Evolutionary conservation across 2,329 filamentous ascomycete genomes (phyloP), one percentile per base, ranked within the genome.

Genomic region (Macrophomina pseudophaseolina): DNA sequence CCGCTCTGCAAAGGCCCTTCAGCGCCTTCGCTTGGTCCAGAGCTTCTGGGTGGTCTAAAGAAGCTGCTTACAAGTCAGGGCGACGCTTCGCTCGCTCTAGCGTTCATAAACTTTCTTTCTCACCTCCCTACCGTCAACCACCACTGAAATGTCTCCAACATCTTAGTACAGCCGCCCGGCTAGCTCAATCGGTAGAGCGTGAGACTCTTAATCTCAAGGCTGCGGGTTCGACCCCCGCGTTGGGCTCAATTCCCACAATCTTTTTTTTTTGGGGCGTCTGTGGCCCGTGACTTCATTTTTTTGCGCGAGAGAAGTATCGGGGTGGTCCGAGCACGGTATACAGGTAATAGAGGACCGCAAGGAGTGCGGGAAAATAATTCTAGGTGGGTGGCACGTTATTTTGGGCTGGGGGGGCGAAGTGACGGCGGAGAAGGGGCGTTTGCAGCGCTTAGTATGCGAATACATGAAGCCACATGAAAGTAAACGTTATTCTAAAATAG

Each of bases 111-210:
- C 35, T 38, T 38, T 38, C 6, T 3, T 1, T 8, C 6, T 1
- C 11, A 12, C 35, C 11, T 1, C 1, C 2, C 35, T 14, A 49
- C 16, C 58, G 53, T 30, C 33, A 64, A 64, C 48, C 28, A 33
- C 14, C 28, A 7, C 35, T 14, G 44, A 44, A 23, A 58, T 44
- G n/a, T 4, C 33, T 14, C 2, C 54, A 5, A 4, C 23, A 44
- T 44, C 54, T 32, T 58, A 18, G 12, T 18, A 33, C n/a, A 60
- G 64, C 64, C 54, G 65, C 60, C 56, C 52, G 59, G 67, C 59
- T 68, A 67, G 66, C 68, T 69, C 68, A 69, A 68, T 68, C 68
- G 68, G 67, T 70, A 67, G 67, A 69, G 67, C 67, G 65, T 68
- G 56, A 69, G 68, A 69, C 68, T 69, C 68, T 69, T 67, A 68